These are phyloP conservation scores for Lactarius trivialis DNA, from an alignment of 768 basidiomycete species.

Conservation along the genomic window DNA sequence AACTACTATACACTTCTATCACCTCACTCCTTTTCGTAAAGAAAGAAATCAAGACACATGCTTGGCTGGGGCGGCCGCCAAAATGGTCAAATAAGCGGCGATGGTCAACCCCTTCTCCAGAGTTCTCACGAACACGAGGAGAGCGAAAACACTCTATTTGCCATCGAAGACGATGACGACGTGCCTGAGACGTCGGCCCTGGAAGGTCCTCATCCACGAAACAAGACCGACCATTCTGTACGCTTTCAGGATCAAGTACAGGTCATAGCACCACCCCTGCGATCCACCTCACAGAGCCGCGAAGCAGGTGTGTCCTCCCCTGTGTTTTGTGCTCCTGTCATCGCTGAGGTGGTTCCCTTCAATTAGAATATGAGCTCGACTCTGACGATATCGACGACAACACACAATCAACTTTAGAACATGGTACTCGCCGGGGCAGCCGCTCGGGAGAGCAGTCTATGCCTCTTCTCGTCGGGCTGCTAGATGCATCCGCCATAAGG, in stretches of 20 bases:
- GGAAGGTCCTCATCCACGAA: slow-evolving; percentile 12
- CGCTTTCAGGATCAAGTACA: slow-evolving; percentile 65
- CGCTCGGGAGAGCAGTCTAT: slow-evolving; percentile 48
- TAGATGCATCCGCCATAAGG: slow-evolving; percentile 55
- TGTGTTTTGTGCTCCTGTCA: not conserved
- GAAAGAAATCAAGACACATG: slow-evolving; percentile 7
- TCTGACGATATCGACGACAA: slow-evolving; percentile 70
- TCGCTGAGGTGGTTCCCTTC: slow-evolving; percentile 15
- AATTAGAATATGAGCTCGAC: slow-evolving; percentile 76
- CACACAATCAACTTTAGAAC: slow-evolving; percentile 31
- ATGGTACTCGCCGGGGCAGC: slow-evolving; percentile 29
- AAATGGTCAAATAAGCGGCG: slow-evolving; percentile 32
- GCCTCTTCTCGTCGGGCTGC: slow-evolving; percentile 75
- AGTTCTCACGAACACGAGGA: slow-evolving; percentile 33
- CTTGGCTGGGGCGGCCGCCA: slow-evolving; percentile 15
- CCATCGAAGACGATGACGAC: slow-evolving; percentile 44
- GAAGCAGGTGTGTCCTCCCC: slow-evolving; percentile 62
- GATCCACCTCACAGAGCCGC: slow-evolving; percentile 69
- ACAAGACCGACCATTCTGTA: slow-evolving; percentile 33
- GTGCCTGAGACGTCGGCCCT: slow-evolving; percentile 31
- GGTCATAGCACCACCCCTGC: slow-evolving; percentile 58
- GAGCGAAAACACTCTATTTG: slow-evolving; percentile 41
- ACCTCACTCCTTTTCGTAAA: not conserved
- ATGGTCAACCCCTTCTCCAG: slow-evolving; percentile 52
- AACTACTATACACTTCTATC: not conserved